phyloP scores from a whole-genome alignment of 2,329 filamentous ascomycete genomes.

The Ceratocystis albifundus region DNA sequence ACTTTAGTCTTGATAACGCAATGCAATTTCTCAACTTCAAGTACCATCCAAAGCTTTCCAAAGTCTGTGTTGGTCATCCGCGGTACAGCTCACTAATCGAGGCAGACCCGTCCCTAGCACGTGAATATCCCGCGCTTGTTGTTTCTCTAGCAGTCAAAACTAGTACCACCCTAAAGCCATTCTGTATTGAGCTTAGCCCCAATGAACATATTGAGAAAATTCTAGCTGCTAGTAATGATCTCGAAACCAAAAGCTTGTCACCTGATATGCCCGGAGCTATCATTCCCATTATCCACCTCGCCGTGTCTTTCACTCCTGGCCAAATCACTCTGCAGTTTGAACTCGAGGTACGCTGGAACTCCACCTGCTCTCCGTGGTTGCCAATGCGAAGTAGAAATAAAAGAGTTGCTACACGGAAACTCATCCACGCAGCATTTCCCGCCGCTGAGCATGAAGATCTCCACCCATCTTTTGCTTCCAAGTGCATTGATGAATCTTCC shows the following conservation, averaged over 20 bases:
- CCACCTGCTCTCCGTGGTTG: slow-evolving; percentile 30
- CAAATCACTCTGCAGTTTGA: slow-evolving; percentile 27
- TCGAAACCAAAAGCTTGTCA: background rate
- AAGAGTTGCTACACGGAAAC: slow-evolving; percentile 29
- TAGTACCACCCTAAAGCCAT: background rate
- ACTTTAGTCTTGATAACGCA: background rate
- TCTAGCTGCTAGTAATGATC: background rate
- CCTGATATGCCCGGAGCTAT: background rate
- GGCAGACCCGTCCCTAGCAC: background rate
- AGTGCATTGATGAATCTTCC: background rate
- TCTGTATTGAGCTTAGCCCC: background rate
- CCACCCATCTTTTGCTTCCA: background rate
- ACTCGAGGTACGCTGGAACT: slow-evolving; percentile 36
- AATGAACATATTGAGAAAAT: background rate
- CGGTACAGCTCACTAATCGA: background rate
- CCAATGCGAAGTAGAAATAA: slow-evolving; percentile 28
- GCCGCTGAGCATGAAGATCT: background rate
- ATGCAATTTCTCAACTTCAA: background rate
- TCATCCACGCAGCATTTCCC: slow-evolving; percentile 27
- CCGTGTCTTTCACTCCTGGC: background rate
- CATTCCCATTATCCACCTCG: background rate
- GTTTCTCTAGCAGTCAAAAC: background rate
- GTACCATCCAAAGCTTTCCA: background rate
- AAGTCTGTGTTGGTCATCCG: background rate
- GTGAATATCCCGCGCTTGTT: background rate